Evolutionary conservation across 768 basidiomycete species (phyloP), one percentile per base, ranked within the genome.

Genomic region (Mycena sanguinolenta): DNA sequence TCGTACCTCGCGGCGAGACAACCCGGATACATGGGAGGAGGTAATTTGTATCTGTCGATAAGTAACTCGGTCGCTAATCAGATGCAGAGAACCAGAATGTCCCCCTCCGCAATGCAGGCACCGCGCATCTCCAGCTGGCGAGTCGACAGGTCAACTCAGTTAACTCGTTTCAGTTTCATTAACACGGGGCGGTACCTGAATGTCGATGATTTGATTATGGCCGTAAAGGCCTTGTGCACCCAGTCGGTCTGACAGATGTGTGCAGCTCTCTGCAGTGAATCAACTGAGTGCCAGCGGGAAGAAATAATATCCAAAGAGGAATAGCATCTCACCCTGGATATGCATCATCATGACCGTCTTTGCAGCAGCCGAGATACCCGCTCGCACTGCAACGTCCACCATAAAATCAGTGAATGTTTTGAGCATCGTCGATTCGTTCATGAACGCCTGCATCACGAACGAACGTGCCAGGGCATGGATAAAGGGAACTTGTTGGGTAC

Each of bases 311-410:
- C 1, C 25, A 2, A 12, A 52, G 9, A 49, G 7, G 7, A n/a
- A 49, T 39, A n/a, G n/a, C n/a, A n/a, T n/a, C n/a, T n/a, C n/a
- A 63, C 62, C 62, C 14, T 63, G 62, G 13, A 39, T 17, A 54
- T 63, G 62, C 62, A 63, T 53, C 34, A 63, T 63, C 62, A 54
- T 63, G 7, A 16, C 52, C 4, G 62, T 36, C 14, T 63, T 63
- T 6, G 50, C n/a, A 3, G 62, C 62, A 4, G 62, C 52, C 25
- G 62, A 13, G 19, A 63, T 63, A 38, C 62, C 62, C 2, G 62
- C 62, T 1, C 62, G 32, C 9, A 63, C 62, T 10, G 25, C 34
- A 17, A 52, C 5, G 19, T 42, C 52, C 50, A 38, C 46, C 2
- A 9, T 54, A 19, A 53, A 39, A 42, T 63, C 53, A 1, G 19